Percentiles rank a stretch among this genome's conserved stretches.
phyloP scores from a whole-genome alignment of 371 early-diverging fungal species.

The Dichotomocladium elegans region DNA sequence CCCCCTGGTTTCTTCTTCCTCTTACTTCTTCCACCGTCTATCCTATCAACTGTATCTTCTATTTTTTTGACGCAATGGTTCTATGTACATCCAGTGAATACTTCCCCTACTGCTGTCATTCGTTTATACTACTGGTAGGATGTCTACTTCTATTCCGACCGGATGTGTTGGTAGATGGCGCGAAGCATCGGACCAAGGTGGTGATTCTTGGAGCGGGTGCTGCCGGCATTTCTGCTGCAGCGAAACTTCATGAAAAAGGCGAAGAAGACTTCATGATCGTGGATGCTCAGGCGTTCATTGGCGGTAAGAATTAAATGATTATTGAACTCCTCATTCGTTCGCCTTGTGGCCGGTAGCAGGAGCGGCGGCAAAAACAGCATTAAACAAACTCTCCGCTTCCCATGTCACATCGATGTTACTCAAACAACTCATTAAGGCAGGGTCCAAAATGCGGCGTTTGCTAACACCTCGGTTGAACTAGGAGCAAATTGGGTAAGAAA shows the following conservation, averaged over 20 bases:
- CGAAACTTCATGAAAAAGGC: constrained; percentile 10
- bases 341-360: too few relatives aligned
- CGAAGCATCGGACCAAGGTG: constrained; percentile 19
- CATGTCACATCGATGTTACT: too few relatives aligned
- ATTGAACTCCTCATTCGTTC: background rate
- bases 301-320: constrained; percentile 30
- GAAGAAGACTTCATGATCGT: constrained; percentile 34
- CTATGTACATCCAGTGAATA: too few relatives aligned
- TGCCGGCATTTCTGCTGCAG: constrained; percentile 38
- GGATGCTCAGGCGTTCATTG: constrained; percentile 36
- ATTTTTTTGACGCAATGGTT: background rate
- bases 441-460: constrained; percentile 33
- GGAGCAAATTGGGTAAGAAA: constrained; percentile 49
- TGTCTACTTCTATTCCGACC: background rate
- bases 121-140: too few relatives aligned
- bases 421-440: constrained; percentile 20
- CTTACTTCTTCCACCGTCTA: background rate
- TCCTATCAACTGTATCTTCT: background rate
- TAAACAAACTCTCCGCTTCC: too few relatives aligned
- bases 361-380: too few relatives aligned
- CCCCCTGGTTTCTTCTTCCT: background rate
- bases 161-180: background rate
- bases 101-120: too few relatives aligned
- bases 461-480: constrained; percentile 27
- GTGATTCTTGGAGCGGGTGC: constrained; percentile 45